Evolutionary conservation across 805 yeast species (phyloP).

Genomic region (Wickerhamiella brachini): DNA sequence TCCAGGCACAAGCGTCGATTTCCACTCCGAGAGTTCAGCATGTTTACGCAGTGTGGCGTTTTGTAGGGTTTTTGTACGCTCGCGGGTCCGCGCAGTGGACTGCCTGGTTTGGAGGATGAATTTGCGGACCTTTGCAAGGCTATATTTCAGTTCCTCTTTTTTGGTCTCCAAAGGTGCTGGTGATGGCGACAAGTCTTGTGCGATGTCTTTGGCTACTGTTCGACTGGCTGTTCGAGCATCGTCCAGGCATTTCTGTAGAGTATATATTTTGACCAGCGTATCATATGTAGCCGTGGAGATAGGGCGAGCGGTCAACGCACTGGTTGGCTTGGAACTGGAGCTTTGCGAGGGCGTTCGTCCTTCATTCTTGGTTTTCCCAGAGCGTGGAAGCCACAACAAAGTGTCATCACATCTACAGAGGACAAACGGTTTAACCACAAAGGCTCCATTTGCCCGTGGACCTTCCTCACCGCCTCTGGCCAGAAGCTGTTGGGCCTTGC

Average conservation of each 20-base stretch:
- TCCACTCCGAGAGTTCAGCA: neutral
- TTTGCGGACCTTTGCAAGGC: conserved; percentile 3
- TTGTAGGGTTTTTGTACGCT: neutral
- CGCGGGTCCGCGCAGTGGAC: neutral
- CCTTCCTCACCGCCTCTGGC: neutral
- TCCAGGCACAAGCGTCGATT: neutral
- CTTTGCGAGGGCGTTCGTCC: neutral
- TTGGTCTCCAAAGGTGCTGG: conserved; percentile 5
- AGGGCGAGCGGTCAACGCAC: neutral
- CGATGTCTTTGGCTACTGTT: conserved; percentile 10
- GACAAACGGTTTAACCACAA: neutral
- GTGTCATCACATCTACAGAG: neutral
- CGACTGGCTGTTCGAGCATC: conserved; percentile 18
- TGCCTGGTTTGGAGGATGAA: neutral
- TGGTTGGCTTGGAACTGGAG: neutral
- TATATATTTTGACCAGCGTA: conserved; percentile 19
- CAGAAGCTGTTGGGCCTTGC: neutral
- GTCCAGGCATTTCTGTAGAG: conserved; percentile 19
- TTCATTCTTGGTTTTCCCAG: neutral
- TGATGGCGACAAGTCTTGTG: conserved; percentile 7
- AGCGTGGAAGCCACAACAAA: neutral
- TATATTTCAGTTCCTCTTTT: conserved; percentile 5
- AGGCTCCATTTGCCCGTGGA: neutral
- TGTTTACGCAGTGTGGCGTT: neutral
- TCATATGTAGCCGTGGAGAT: conserved; percentile 16